Evolutionary conservation across 192 early-diverging fungal genomes (phyloP).

Genomic region (Backusella psychrophila): DNA sequence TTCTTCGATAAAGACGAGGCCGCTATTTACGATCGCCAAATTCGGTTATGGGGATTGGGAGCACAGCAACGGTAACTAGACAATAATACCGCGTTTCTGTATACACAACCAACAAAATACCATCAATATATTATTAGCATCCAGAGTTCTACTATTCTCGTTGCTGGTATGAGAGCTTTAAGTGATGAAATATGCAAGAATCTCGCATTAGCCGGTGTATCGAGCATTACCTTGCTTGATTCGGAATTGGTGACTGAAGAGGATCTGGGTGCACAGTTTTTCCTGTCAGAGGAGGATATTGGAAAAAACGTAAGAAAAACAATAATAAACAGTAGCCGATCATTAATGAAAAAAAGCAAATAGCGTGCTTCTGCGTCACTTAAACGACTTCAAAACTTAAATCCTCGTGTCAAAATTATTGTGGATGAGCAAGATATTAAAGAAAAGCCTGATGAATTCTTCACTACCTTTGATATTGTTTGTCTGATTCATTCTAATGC

Average conservation of each 20-base stretch:
- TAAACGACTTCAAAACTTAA: slow-evolving; percentile 62
- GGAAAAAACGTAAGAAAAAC: slow-evolving; percentile 64
- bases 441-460: slow-evolving; percentile 47
- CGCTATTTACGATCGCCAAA: slow-evolving; percentile 95
- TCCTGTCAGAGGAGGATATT: slow-evolving; percentile 57
- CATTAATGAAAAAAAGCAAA: neutral
- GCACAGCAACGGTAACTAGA: slow-evolving; percentile 72
- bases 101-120: no score
- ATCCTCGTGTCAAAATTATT: slow-evolving; percentile 75
- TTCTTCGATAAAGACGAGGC: slow-evolving; percentile 67
- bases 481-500: slow-evolving; percentile 49
- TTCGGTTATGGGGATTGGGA: slow-evolving; percentile 95
- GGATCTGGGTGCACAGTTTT: slow-evolving; percentile 81
- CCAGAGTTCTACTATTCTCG: slow-evolving; percentile 70
- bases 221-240: slow-evolving; percentile 72
- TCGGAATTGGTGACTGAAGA: slow-evolving; percentile 45
- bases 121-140: slow-evolving; percentile 53
- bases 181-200: slow-evolving; percentile 92
- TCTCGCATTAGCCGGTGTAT: slow-evolving; percentile 86
- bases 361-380: slow-evolving; percentile 48
- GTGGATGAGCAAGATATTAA: slow-evolving; percentile 46
- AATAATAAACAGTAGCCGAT: neutral
- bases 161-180: slow-evolving; percentile 70
- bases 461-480: slow-evolving; percentile 69
- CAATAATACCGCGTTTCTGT: neutral